Conservation (phyloP, 2,329 filamentous ascomycete genomes). For the Ophiostoma sp. region DNA sequence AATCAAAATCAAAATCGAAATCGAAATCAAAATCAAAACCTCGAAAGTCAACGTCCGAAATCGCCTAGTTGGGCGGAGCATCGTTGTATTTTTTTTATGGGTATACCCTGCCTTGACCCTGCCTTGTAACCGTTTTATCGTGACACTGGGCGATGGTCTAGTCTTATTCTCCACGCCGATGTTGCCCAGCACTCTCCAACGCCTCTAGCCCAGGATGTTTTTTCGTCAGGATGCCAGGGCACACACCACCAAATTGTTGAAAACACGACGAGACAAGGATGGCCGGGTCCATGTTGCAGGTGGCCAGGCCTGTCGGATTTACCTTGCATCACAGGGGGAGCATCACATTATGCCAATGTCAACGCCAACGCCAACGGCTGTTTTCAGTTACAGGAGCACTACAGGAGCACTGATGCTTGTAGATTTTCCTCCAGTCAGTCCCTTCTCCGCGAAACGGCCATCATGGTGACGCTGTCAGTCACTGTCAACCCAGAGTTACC, state of each 20-base stretch:
- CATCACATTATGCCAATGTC: constrained; percentile 8
- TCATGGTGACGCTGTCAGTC: background rate
- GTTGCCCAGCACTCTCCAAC: background rate
- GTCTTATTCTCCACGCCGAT: background rate
- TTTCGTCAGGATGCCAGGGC: background rate
- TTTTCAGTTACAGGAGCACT: background rate
- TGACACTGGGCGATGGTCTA: background rate
- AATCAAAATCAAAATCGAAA: background rate
- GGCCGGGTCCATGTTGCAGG: constrained; percentile 7
- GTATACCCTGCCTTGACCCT: background rate
- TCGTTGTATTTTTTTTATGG: background rate
- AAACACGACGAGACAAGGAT: background rate
- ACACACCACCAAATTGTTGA: background rate
- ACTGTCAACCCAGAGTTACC: no score
- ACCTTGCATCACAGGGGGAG: background rate
- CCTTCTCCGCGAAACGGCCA: background rate
- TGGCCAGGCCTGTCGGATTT: background rate
- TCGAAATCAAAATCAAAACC: background rate
- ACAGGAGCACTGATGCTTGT: background rate
- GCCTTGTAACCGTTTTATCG: constrained; percentile 4
- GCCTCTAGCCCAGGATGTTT: background rate
- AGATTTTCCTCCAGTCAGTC: background rate
- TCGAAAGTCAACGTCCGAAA: background rate
- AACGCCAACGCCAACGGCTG: background rate
- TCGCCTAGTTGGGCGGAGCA: background rate